Evolutionary conservation across 352 stramenopile genomes (phyloP).

Genomic region (Thraustochytrium striatum): DNA sequence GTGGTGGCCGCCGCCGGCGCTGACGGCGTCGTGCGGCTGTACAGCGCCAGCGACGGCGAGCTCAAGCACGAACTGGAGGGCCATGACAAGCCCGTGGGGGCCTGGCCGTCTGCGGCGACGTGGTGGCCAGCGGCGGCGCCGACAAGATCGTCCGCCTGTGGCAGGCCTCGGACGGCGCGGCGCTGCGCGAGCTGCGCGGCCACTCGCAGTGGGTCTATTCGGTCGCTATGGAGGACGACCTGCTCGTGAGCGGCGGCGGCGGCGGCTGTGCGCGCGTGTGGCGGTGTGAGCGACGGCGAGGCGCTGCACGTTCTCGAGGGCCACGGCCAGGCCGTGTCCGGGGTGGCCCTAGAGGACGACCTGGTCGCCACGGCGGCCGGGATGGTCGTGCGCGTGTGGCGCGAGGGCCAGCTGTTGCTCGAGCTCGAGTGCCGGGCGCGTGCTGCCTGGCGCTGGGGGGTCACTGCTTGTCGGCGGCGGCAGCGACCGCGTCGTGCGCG

Average conservation of each 20-base stretch:
- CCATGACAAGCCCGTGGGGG: neutral
- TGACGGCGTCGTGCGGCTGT: neutral
- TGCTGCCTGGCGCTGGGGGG: neutral
- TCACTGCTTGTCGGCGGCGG: neutral
- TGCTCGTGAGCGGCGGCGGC: neutral
- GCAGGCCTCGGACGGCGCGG: neutral
- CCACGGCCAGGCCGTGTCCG: neutral
- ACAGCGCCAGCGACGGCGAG: neutral
- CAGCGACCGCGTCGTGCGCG: neutral
- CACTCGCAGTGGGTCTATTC: neutral
- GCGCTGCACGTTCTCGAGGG: conserved; percentile 2
- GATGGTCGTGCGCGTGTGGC: neutral
- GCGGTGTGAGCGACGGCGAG: too few relatives aligned
- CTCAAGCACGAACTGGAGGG: neutral
- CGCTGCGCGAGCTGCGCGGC: neutral
- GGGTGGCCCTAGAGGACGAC: neutral
- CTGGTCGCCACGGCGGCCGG: neutral
- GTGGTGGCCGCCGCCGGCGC: neutral
- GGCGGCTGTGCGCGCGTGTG: too few relatives aligned
- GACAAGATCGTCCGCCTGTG: neutral
- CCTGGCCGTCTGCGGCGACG: neutral
- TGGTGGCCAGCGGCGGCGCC: neutral
- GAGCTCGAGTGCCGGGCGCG: neutral
- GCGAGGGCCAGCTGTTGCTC: neutral
- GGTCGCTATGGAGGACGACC: neutral